A percentile compares a stretch with the other conserved stretches of the same genome.
phyloP scores from a whole-genome alignment of 805 yeast species.

The Yarrowia alimentaria region DNA sequence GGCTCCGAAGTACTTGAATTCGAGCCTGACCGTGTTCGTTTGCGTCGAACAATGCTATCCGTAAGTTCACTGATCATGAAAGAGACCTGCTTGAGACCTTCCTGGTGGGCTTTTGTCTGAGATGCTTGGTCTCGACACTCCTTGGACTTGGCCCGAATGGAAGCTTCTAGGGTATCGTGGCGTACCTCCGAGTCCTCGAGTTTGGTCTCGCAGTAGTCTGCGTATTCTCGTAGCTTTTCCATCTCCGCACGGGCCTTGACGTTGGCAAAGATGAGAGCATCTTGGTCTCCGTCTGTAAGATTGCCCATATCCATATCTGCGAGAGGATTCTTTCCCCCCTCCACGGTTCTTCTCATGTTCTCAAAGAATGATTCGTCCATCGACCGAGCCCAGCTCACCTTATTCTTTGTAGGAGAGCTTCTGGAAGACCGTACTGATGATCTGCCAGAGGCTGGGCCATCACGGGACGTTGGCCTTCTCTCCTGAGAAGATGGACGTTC shows the following conservation, averaged over 20 bases:
- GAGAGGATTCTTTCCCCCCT: too few species aligned
- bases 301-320: too few species aligned
- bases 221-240: conserved; percentile 1
- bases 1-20: neutral
- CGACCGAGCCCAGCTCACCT: conserved; percentile 7
- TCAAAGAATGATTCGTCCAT: conserved; percentile 16
- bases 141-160: conserved; percentile 8
- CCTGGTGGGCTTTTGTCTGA: conserved; percentile 9
- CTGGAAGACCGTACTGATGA: too few species aligned
- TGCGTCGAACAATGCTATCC: neutral
- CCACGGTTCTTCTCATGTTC: neutral
- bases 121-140: conserved; percentile 12
- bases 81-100: conserved; percentile 15
- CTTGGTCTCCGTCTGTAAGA: conserved; percentile 1
- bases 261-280: conserved; percentile 1
- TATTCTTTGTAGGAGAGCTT: neutral
- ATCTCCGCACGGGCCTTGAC: neutral
- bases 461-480: neutral
- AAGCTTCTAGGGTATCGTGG: conserved; percentile 5
- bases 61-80: conserved; percentile 14
- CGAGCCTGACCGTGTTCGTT: conserved; percentile 2
- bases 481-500: too few species aligned
- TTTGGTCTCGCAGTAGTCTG: conserved; percentile 1
- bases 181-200: conserved; percentile 2
- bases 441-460: too few species aligned